Conservation (phyloP, 2,329 filamentous ascomycete genomes). For the Helotiales sp. region DNA sequence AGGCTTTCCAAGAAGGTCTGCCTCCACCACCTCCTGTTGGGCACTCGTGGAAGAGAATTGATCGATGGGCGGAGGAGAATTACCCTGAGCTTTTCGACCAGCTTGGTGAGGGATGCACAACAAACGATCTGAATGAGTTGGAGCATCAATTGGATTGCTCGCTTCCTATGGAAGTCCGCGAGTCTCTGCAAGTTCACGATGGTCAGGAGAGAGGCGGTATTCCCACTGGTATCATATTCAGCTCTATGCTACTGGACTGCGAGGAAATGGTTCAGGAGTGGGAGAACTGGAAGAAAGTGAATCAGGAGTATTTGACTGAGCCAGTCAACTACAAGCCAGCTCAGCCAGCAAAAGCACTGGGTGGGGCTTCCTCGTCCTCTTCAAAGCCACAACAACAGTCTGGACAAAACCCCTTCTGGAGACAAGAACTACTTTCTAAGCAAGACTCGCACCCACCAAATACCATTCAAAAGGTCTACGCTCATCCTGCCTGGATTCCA, state of each 20-base stretch:
- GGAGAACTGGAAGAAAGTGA: constrained; percentile 93
- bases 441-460: constrained; percentile 88
- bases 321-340: constrained; percentile 58
- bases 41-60: constrained; percentile 94
- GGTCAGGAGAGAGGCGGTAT: constrained; percentile 93
- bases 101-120: constrained; percentile 85
- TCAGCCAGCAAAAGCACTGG: constrained; percentile 70
- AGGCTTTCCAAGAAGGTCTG: constrained; percentile 87
- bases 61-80: constrained; percentile 90
- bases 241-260: constrained; percentile 93
- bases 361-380: constrained; percentile 65
- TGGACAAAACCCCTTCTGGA: constrained; percentile 66
- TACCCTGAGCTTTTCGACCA: constrained; percentile 95
- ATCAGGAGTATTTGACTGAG: constrained; percentile 73
- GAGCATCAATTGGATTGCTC: constrained; percentile 96
- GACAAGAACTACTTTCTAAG: constrained; percentile 77
- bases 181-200: constrained; percentile 88
- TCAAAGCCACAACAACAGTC: constrained; percentile 59
- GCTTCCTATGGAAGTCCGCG: constrained; percentile 87
- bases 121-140: constrained; percentile 94
- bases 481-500: constrained; percentile 93
- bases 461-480: constrained; percentile 88
- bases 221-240: constrained; percentile 90
- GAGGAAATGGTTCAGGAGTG: constrained; percentile 98
- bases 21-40: constrained; percentile 84